Percentiles rank a stretch among this genome's conserved stretches.
These are phyloP conservation scores for Lachnellula arida DNA, from an alignment of 2,329 filamentous ascomycete genomes.

Conservation along the genomic window DNA sequence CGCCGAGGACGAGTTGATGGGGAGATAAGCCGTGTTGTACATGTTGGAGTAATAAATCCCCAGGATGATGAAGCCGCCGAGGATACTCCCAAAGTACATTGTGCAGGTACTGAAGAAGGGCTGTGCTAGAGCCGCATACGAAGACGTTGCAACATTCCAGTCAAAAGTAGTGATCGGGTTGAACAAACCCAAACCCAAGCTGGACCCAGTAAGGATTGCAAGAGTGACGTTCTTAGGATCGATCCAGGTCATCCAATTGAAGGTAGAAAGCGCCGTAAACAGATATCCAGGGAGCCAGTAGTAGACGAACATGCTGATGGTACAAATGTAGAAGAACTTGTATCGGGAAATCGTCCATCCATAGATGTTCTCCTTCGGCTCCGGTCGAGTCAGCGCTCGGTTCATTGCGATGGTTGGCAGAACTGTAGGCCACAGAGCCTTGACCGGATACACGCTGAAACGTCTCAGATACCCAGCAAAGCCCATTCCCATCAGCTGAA, in stretches of 20 bases:
- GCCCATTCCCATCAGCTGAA: slow-evolving; percentile 19
- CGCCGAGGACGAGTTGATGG: slow-evolving; percentile 43
- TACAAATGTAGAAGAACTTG: slow-evolving; percentile 16
- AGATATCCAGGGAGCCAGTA: slow-evolving; percentile 32
- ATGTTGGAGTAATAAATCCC: slow-evolving; percentile 32
- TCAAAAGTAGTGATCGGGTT: slow-evolving; percentile 48
- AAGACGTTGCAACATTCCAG: slow-evolving; percentile 38
- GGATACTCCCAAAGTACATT: slow-evolving; percentile 26
- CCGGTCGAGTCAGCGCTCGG: slow-evolving; percentile 10
- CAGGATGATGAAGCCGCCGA: slow-evolving; percentile 19
- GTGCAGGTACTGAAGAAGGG: slow-evolving; percentile 29
- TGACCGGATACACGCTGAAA: slow-evolving; percentile 17
- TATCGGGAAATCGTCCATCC: slow-evolving; percentile 19
- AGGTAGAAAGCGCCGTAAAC: slow-evolving; percentile 30
- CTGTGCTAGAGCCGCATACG: slow-evolving; percentile 33
- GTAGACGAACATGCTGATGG: slow-evolving; percentile 15
- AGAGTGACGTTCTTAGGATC: slow-evolving; percentile 26
- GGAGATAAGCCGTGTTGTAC: slow-evolving; percentile 41
- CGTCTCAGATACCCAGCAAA: slow-evolving; percentile 17
- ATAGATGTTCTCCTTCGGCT: slow-evolving; percentile 13
- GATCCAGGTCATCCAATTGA: slow-evolving; percentile 28
- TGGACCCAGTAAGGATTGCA: slow-evolving; percentile 40
- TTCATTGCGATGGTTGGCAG: slow-evolving; percentile 17
- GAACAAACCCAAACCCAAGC: slow-evolving; percentile 39
- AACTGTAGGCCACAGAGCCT: slow-evolving; percentile 14